Percentiles rank a stretch among this genome's conserved stretches.
Evolutionary conservation across 495 filamentous ascomycete species (phyloP).

Genomic region (Clohesyomyces aquaticus): DNA sequence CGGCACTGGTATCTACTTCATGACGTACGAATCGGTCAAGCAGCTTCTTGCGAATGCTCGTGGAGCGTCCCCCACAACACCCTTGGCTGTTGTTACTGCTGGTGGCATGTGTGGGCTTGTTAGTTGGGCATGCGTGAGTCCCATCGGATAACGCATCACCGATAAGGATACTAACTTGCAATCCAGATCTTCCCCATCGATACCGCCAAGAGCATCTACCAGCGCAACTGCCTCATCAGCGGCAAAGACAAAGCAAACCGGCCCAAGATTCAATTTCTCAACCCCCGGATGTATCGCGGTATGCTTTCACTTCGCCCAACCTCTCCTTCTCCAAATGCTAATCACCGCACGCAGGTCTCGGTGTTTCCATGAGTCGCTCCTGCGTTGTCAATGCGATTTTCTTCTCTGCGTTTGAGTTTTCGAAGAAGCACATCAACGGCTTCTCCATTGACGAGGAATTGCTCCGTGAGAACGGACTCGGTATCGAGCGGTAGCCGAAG

Average conservation of each 20-base stretch:
- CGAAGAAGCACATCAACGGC: conserved; percentile 71
- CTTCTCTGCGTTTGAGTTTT: conserved; percentile 75
- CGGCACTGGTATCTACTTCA: conserved; percentile 88
- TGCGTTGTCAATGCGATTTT: conserved; percentile 76
- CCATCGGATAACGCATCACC: too few species aligned
- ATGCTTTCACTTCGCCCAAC: conserved; percentile 16
- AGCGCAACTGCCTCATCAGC: conserved; percentile 75
- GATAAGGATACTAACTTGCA: too few species aligned
- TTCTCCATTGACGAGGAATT: conserved; percentile 51
- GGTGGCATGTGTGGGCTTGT: conserved; percentile 79
- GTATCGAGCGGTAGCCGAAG: neutral
- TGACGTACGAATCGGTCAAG: conserved; percentile 88
- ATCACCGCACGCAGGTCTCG: conserved; percentile 57
- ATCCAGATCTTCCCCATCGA: conserved; percentile 73
- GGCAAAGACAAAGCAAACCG: conserved; percentile 60
- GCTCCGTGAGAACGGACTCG: conserved; percentile 23
- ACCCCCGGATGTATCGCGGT: conserved; percentile 69
- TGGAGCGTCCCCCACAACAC: conserved; percentile 70
- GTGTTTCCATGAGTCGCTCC: conserved; percentile 77
- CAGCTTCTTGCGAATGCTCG: conserved; percentile 76
- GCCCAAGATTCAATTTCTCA: conserved; percentile 74
- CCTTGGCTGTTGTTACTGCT: conserved; percentile 71
- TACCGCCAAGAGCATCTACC: conserved; percentile 81
- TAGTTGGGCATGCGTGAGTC: conserved; percentile 76
- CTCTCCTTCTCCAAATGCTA: conserved; percentile 25